A percentile compares a stretch with the other conserved stretches of the same genome.
Evolutionary conservation across 1,284 basidiomycete species (phyloP).

Genomic region (Mycena sp.): DNA sequence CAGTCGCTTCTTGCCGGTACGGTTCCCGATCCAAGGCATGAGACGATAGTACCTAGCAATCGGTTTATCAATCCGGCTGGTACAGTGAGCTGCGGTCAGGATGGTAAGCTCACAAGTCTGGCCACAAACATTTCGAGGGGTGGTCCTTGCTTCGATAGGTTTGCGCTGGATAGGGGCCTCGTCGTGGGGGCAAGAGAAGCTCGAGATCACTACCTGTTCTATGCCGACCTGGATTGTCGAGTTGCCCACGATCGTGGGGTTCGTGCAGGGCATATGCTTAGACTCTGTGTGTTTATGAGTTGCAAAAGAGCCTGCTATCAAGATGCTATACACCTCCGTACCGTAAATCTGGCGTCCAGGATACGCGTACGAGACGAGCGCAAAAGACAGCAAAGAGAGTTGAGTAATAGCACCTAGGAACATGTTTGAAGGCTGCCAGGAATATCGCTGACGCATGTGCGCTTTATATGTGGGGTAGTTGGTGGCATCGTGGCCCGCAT

Average conservation of each 20-base stretch:
- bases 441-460: too few relatives aligned
- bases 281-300: too few relatives aligned
- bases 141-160: background rate
- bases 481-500: too few relatives aligned
- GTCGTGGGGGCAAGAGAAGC: background rate
- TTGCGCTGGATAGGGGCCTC: background rate
- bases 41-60: background rate
- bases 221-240: slow-evolving; percentile 1
- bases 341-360: too few relatives aligned
- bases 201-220: background rate
- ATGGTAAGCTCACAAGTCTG: background rate
- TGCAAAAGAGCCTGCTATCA: too few relatives aligned
- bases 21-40: background rate
- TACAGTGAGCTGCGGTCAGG: background rate
- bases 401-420: too few relatives aligned
- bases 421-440: too few relatives aligned
- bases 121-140: background rate
- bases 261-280: background rate
- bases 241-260: background rate
- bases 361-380: too few relatives aligned
- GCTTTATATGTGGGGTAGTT: too few relatives aligned
- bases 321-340: too few relatives aligned
- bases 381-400: too few relatives aligned
- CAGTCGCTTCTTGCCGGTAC: slow-evolving; percentile 1
- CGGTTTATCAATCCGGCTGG: too few relatives aligned